phyloP scores from a whole-genome alignment of 345 rosid species.

The Conringia planisiliqua region DNA sequence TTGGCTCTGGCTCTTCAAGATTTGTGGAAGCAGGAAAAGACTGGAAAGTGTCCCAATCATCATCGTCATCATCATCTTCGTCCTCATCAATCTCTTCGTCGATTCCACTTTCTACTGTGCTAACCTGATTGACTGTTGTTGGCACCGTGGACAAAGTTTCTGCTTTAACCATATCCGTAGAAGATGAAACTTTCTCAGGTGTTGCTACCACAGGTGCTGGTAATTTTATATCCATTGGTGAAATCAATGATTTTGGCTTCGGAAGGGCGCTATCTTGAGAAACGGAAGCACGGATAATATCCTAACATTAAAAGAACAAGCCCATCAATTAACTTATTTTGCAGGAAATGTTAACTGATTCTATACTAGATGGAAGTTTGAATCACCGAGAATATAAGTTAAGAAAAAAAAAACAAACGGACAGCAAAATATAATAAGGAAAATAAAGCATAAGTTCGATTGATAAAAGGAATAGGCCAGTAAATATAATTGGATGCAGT shows the following conservation, averaged over 20 bases:
- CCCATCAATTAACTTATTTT: neutral
- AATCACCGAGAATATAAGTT: neutral
- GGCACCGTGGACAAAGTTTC: conserved; percentile 22
- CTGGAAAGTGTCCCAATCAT: conserved; percentile 96
- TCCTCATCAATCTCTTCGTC: conserved; percentile 10
- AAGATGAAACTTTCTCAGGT: conserved; percentile 32
- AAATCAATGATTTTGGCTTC: conserved; percentile 42
- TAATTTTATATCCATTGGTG: conserved; percentile 67
- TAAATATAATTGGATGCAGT: neutral
- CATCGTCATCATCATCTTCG: conserved; percentile 31
- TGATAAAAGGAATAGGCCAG: neutral
- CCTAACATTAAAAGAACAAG: conserved; percentile 56
- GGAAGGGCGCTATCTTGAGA: conserved; percentile 47
- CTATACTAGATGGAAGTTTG: neutral
- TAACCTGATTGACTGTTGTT: conserved; percentile 25
- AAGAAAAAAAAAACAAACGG: neutral
- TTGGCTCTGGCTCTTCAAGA: conserved; percentile 34
- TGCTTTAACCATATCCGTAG: conserved; percentile 29
- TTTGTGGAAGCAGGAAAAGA: conserved; percentile 65
- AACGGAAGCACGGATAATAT: conserved; percentile 74
- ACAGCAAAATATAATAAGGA: neutral
- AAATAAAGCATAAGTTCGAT: neutral
- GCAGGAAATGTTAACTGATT: neutral
- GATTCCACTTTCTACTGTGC: conserved; percentile 32
- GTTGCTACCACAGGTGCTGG: conserved; percentile 50